Base-by-base conservation (phyloP, 257 asterid genomes). In the Leptodermis oblonga region DNA sequence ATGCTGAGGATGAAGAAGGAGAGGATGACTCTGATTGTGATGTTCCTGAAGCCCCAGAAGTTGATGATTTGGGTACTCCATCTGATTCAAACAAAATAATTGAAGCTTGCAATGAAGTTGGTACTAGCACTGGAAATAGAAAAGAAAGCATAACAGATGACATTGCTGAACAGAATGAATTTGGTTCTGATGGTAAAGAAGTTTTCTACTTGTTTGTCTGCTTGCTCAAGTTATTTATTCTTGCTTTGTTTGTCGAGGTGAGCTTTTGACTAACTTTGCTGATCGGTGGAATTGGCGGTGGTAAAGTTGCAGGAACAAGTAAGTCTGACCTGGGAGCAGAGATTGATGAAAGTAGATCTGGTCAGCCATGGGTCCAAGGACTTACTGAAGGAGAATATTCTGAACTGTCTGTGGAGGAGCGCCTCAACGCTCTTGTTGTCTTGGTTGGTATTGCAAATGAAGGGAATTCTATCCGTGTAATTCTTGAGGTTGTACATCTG, bases 1-100 rank as follows among this genome's bases (percentile, higher is more conserved):
- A 86, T 85, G 97, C 81, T 62, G 99, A 89, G 54, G 98, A 88
- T 67, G 97, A 86, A 80, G 96, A 90, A 81, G 82, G 93, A 68
- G 99, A 92, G 37, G 99, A 90, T 73, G 99, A 94, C 74, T 91
- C 97, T 30, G 99, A 93, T 69, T 86, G 95, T 81, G 97, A 92
- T 75, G 87, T 76, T 71, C 88, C 88, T 7, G 99, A 91, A 71
- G 97, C 78, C 69, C 77, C 90, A 63, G 99, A 92, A 76, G 82
- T 81, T 71, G 99, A 91, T 85, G 96, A 81, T 67, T 48, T 86
- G 74, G 89, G 90, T 43, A 78, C 85, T 72, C 80, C 92, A 42
- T 74, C 84, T 72, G 88, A 76, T 73, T 74, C 77, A 42, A 82
- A 75, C 70, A 83, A 86, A 70, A 78, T 60, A 69, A 73, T 73